A percentile compares a stretch with the other conserved stretches of the same genome.
Conservation (phyloP, 345 rosid species). For the Lumnitzera racemosa region DNA sequence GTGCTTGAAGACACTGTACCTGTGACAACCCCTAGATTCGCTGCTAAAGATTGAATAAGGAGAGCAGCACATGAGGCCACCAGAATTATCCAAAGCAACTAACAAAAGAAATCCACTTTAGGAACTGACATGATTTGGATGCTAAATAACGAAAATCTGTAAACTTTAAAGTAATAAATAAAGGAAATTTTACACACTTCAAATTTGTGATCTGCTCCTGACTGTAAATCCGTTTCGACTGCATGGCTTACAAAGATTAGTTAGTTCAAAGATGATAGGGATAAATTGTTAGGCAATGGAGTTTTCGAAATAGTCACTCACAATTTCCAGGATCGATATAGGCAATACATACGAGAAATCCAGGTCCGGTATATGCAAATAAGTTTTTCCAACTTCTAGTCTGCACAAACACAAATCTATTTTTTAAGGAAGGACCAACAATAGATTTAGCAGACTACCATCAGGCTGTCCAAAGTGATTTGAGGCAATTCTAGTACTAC, state of each 20-base stretch:
- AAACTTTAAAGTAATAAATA: background rate
- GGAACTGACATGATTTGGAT: too few relatives aligned
- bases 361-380: constrained; percentile 46
- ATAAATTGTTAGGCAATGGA: background rate
- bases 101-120: background rate
- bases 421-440: too few relatives aligned
- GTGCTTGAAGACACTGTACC: constrained; percentile 8
- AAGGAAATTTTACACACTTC: constrained; percentile 8
- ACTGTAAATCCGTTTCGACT: constrained; percentile 29
- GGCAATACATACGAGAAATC: constrained; percentile 55
- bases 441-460: too few relatives aligned
- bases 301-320: constrained; percentile 6
- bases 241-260: background rate
- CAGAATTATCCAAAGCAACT: constrained; percentile 24
- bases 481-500: too few relatives aligned
- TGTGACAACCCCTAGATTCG: constrained; percentile 24
- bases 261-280: background rate
- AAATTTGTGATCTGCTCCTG: constrained; percentile 24
- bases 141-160: background rate
- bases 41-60: constrained; percentile 24
- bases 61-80: constrained; percentile 21
- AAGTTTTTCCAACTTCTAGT: constrained; percentile 42
- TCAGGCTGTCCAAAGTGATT: too few relatives aligned
- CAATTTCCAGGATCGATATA: constrained; percentile 66
- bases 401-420: too few relatives aligned